A percentile compares a stretch with the other conserved stretches of the same genome.
These are phyloP conservation scores for Podaxis carcinomalis DNA, from an alignment of 768 basidiomycete genomes.

Conservation along the genomic window DNA sequence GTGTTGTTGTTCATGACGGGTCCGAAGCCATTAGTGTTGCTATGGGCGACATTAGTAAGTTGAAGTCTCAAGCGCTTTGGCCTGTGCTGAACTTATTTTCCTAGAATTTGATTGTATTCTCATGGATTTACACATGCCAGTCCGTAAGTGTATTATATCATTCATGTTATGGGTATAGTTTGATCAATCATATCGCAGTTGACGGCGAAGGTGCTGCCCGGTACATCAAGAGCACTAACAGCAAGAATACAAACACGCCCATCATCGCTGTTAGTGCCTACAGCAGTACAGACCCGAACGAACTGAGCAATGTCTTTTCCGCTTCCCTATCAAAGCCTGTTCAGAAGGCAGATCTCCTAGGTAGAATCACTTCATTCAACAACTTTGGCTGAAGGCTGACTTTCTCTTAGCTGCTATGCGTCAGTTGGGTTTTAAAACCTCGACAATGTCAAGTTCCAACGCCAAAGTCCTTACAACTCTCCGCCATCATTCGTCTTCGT, in stretches of 20 bases:
- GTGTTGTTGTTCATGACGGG: conserved; percentile 93
- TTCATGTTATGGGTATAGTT: background rate
- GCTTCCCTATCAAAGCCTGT: conserved; percentile 87
- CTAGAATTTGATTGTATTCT: conserved; percentile 93
- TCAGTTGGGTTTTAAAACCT: conserved; percentile 87
- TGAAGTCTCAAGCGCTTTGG: conserved; percentile 4
- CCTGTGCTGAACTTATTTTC: conserved; percentile 20
- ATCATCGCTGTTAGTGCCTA: conserved; percentile 92
- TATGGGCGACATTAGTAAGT: conserved; percentile 95
- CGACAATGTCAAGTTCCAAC: conserved; percentile 56
- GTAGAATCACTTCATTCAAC: conserved; percentile 26
- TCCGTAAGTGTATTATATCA: conserved; percentile 50
- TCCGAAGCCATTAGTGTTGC: conserved; percentile 96
- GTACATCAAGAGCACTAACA: conserved; percentile 95
- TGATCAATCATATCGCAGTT: conserved; percentile 38
- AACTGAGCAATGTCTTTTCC: conserved; percentile 66
- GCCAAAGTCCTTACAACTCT: conserved; percentile 48
- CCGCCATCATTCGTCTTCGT: conserved; percentile 1
- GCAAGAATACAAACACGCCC: conserved; percentile 90
- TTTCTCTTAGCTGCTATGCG: conserved; percentile 54
- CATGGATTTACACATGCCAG: conserved; percentile 95
- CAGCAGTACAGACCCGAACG: conserved; percentile 62
- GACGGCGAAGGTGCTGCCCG: conserved; percentile 96
- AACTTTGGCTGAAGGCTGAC: conserved; percentile 1
- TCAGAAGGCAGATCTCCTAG: conserved; percentile 79